phyloP scores from a whole-genome alignment of 192 early-diverging fungal genomes.

The Backusella liffmaniae region DNA sequence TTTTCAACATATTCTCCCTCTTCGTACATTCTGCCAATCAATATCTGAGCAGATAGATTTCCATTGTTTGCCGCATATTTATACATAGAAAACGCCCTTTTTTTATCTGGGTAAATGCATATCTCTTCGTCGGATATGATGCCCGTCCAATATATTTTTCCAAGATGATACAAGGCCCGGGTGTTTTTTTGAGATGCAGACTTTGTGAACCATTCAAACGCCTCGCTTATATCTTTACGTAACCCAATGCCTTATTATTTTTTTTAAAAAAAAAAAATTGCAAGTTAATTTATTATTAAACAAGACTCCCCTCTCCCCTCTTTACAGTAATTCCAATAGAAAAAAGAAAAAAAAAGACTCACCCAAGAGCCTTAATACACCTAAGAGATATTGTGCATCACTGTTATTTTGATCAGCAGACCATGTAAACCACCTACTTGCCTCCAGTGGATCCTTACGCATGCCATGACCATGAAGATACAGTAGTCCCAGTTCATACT shows the following conservation, averaged over 20 bases:
- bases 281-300: neutral
- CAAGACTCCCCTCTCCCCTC: too few relatives aligned
- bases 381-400: neutral
- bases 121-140: neutral
- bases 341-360: neutral
- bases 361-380: neutral
- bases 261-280: neutral
- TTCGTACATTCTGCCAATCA: neutral
- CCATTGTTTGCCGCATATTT: neutral
- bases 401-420: neutral
- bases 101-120: neutral
- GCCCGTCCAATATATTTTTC: neutral
- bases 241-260: neutral
- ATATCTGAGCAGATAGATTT: neutral
- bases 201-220: neutral
- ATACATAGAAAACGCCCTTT: neutral
- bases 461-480: neutral
- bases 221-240: neutral
- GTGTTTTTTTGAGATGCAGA: neutral
- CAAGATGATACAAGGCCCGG: neutral
- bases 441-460: neutral
- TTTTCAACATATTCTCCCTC: neutral
- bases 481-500: neutral
- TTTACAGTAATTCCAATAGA: neutral
- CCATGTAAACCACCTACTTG: neutral